phyloP scores from a whole-genome alignment of 805 yeast genomes.

The Metschnikowia lunata region DNA sequence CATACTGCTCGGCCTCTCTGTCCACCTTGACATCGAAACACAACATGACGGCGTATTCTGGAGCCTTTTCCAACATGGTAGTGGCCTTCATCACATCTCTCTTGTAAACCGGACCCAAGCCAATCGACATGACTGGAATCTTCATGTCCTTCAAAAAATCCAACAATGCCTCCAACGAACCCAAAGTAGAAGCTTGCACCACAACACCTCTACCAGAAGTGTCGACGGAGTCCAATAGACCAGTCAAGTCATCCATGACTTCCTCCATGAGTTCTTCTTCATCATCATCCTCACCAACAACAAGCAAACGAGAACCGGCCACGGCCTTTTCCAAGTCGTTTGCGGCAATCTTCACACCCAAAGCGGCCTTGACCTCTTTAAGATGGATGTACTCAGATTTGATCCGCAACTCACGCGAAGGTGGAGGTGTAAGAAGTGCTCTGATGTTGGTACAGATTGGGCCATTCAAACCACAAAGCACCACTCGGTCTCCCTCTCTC shows the following conservation, averaged over 20 bases:
- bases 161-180: conserved; percentile 93
- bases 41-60: conserved; percentile 94
- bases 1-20: conserved; percentile 97
- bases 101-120: conserved; percentile 96
- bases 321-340: conserved; percentile 97
- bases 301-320: conserved; percentile 94
- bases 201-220: conserved; percentile 94
- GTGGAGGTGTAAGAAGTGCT: conserved; percentile 96
- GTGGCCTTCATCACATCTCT: conserved; percentile 98
- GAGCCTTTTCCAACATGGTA: conserved; percentile 95
- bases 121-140: conserved; percentile 98
- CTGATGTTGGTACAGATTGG: conserved; percentile 96
- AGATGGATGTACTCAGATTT: conserved; percentile 96
- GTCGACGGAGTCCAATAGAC: conserved; percentile 90
- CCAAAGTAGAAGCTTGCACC: conserved; percentile 97
- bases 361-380: conserved; percentile 97
- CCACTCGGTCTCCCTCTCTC: conserved; percentile 92
- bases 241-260: conserved; percentile 97
- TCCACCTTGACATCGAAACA: conserved; percentile 97
- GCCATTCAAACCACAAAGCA: conserved; percentile 96
- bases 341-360: conserved; percentile 98
- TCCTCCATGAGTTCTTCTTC: conserved; percentile 97
- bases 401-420: conserved; percentile 90
- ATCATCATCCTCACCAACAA: conserved; percentile 95
- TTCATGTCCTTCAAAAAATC: conserved; percentile 98